Conservation (phyloP, 495 filamentous ascomycete species). For the Aspergillus cristatus region DNA sequence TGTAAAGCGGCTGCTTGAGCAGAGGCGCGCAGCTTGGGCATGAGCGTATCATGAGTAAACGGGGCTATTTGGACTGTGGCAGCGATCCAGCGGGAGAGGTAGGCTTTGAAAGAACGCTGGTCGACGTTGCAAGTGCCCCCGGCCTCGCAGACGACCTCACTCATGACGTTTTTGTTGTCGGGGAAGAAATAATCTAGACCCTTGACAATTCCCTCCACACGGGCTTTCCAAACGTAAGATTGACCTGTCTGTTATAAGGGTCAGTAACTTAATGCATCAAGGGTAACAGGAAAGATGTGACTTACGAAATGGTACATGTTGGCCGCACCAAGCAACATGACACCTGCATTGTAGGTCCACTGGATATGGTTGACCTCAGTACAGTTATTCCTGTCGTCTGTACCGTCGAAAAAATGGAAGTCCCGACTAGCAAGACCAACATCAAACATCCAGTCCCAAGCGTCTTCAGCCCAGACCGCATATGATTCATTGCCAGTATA, state of each 20-base stretch:
- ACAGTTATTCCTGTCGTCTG: constrained; percentile 39
- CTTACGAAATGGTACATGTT: constrained; percentile 65
- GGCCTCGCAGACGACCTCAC: constrained; percentile 49
- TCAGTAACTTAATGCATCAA: neutral
- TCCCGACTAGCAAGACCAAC: constrained; percentile 48
- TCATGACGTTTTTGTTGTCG: constrained; percentile 40
- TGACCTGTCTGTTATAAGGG: constrained; percentile 42
- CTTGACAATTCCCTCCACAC: constrained; percentile 45
- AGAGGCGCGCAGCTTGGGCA: constrained; percentile 50
- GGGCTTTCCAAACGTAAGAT: constrained; percentile 42
- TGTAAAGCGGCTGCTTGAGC: constrained; percentile 55
- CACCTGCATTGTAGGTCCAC: constrained; percentile 59
- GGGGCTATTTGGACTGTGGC: constrained; percentile 56
- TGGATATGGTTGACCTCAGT: constrained; percentile 42
- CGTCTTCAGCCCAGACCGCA: constrained; percentile 56
- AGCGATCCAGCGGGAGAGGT: constrained; percentile 66
- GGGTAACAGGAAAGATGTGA: constrained; percentile 1
- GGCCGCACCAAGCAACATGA: constrained; percentile 55
- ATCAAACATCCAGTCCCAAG: constrained; percentile 57
- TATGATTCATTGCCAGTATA: constrained; percentile 70
- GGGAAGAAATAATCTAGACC: constrained; percentile 43
- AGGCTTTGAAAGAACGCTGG: constrained; percentile 73
- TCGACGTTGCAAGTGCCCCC: constrained; percentile 51
- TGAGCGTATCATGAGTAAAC: constrained; percentile 46
- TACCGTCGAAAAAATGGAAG: constrained; percentile 54